A percentile compares a stretch with the other conserved stretches of the same genome.
Evolutionary conservation across 331 rosid species (phyloP).

Genomic region (Erythrophleum ivorense): DNA sequence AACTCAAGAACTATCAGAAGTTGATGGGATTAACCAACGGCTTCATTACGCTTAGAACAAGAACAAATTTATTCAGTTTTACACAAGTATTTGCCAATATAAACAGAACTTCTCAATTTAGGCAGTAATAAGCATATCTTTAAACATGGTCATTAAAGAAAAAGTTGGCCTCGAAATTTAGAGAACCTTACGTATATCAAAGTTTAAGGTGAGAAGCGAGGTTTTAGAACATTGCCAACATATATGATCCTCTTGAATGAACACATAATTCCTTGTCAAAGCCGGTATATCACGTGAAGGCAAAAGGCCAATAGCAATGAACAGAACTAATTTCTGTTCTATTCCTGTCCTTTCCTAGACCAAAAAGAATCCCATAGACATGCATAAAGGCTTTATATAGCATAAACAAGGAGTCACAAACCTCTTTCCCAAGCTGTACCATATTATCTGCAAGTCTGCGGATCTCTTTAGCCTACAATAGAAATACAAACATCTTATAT

Average conservation of each 20-base stretch:
- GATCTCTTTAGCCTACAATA: constrained; percentile 82
- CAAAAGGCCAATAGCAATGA: background rate
- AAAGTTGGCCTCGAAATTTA: background rate
- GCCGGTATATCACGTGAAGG: background rate
- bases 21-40: constrained; percentile 17
- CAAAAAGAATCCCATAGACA: background rate
- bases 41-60: constrained; percentile 9
- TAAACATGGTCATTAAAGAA: background rate
- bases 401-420: constrained; percentile 35
- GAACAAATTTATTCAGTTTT: background rate
- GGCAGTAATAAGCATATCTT: background rate
- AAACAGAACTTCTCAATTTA: background rate
- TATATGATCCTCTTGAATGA: background rate
- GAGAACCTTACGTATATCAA: background rate
- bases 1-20: background rate
- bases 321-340: background rate
- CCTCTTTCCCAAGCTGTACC: constrained; percentile 97
- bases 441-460: constrained; percentile 86
- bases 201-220: background rate
- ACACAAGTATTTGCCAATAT: background rate
- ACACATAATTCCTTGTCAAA: background rate
- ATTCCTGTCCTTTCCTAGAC: background rate
- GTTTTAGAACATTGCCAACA: background rate
- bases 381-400: background rate
- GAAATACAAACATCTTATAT: background rate